Percentiles rank a stretch among this genome's conserved stretches.
Evolutionary conservation across 441 rosid species (phyloP).

Genomic region (Gossypium laxum): DNA sequence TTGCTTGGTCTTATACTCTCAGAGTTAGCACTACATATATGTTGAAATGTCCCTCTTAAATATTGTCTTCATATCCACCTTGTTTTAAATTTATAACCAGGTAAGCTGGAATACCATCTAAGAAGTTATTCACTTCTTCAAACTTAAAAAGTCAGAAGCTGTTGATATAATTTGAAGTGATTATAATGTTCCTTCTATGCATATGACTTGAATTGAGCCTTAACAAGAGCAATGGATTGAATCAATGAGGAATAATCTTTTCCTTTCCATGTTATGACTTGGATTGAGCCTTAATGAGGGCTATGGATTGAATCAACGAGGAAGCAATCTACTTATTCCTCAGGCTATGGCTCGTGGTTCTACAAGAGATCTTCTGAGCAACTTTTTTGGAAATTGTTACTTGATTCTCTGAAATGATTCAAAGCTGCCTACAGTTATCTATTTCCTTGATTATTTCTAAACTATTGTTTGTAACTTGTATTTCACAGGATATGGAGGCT

Average conservation of each 20-base stretch:
- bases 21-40: neutral
- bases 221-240: neutral
- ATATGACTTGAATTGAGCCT: neutral
- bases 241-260: neutral
- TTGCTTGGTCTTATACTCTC: neutral
- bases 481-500: constrained; percentile 52
- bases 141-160: neutral
- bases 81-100: neutral
- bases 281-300: neutral
- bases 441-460: neutral
- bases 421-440: neutral
- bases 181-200: neutral
- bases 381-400: neutral
- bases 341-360: constrained; percentile 2
- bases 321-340: neutral
- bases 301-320: neutral
- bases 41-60: neutral
- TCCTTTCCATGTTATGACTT: neutral
- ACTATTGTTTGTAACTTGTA: constrained; percentile 15
- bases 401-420: neutral
- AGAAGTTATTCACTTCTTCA: constrained; percentile 1
- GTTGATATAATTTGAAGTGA: neutral
- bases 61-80: neutral
- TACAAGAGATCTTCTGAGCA: neutral
- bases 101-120: neutral